A percentile compares a stretch with the other conserved stretches of the same genome.
Conservation (phyloP, 2,329 filamentous ascomycete species). For the Cryphonectria parasitica region DNA sequence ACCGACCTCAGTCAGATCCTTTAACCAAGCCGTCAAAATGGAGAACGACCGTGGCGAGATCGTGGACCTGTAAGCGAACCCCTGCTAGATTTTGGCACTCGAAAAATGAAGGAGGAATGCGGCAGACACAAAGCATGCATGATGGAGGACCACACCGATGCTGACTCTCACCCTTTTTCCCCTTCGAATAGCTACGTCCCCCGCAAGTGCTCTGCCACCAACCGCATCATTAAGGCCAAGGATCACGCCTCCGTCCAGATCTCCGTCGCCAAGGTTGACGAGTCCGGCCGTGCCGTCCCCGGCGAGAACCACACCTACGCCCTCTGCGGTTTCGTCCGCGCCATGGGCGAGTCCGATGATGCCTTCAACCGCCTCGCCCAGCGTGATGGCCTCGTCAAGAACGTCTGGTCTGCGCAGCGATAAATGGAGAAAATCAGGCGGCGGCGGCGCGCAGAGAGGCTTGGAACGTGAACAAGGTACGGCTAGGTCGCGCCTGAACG, state of each 20-base stretch:
- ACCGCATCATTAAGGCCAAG: constrained; percentile 99
- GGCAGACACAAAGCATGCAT: too few relatives aligned
- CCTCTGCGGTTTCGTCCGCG: constrained; percentile 95
- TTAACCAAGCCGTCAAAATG: constrained; percentile 69
- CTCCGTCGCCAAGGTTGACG: constrained; percentile 96
- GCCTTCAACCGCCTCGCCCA: constrained; percentile 93
- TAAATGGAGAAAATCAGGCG: constrained; percentile 43
- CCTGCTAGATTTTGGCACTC: constrained; percentile 3
- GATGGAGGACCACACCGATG: constrained; percentile 21
- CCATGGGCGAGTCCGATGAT: constrained; percentile 98
- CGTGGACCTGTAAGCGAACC: constrained; percentile 86
- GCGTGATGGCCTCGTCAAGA: constrained; percentile 96
- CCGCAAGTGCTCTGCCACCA: constrained; percentile 98
- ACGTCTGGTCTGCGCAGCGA: constrained; percentile 83
- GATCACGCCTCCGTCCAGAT: constrained; percentile 99
- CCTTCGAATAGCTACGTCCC: constrained; percentile 77
- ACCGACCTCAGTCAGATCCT: constrained; percentile 37
- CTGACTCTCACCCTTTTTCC: constrained; percentile 35
- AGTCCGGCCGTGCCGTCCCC: constrained; percentile 91
- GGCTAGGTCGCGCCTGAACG: not conserved
- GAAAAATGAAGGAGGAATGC: not conserved
- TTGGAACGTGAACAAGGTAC: constrained; percentile 33
- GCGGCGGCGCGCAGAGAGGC: constrained; percentile 31
- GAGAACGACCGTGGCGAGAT: constrained; percentile 98
- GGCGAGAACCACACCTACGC: constrained; percentile 98